A percentile compares a stretch with the other conserved stretches of the same genome.
These are phyloP conservation scores for Emergomyces africanus DNA, from an alignment of 2,329 filamentous ascomycete species.

Conservation along the genomic window DNA sequence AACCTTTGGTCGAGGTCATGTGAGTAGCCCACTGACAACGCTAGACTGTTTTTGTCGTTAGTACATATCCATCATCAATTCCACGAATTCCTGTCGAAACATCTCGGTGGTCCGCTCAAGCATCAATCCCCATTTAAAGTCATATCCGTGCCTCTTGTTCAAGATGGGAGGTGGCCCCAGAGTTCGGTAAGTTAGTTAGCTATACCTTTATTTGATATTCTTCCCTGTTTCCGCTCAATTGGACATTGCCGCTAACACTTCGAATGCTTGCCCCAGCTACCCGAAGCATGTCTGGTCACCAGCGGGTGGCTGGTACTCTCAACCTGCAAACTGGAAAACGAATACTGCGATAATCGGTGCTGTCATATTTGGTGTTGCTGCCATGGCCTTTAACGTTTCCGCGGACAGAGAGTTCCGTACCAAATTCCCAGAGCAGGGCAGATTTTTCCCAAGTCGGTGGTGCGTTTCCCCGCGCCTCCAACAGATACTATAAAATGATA, in stretches of 20 bases:
- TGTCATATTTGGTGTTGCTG: constrained; percentile 55
- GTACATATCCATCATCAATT: constrained; percentile 9
- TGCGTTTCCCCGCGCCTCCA: constrained; percentile 32
- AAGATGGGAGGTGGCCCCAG: constrained; percentile 66
- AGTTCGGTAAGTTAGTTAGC: constrained; percentile 47
- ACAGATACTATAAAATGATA: constrained; percentile 3
- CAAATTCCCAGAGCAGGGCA: constrained; percentile 60
- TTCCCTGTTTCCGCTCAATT: constrained; percentile 10
- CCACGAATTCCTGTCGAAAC: neutral
- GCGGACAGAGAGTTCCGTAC: constrained; percentile 60
- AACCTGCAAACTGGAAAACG: constrained; percentile 85
- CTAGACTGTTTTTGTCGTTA: constrained; percentile 18
- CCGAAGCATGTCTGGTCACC: constrained; percentile 99
- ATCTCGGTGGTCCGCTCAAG: constrained; percentile 4
- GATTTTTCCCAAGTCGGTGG: constrained; percentile 78
- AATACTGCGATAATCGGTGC: constrained; percentile 72
- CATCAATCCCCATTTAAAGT: neutral
- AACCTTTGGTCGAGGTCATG: constrained; percentile 28
- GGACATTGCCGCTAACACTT: constrained; percentile 2
- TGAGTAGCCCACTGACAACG: constrained; percentile 14
- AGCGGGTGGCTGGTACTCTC: constrained; percentile 91
- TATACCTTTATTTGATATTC: constrained; percentile 36
- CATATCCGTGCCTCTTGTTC: constrained; percentile 13
- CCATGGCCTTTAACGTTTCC: constrained; percentile 57
- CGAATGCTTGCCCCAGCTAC: constrained; percentile 48